Percentiles rank a stretch among this genome's conserved stretches.
These are phyloP conservation scores for Suillus plorans DNA, from an alignment of 768 basidiomycete genomes.

Conservation along the genomic window DNA sequence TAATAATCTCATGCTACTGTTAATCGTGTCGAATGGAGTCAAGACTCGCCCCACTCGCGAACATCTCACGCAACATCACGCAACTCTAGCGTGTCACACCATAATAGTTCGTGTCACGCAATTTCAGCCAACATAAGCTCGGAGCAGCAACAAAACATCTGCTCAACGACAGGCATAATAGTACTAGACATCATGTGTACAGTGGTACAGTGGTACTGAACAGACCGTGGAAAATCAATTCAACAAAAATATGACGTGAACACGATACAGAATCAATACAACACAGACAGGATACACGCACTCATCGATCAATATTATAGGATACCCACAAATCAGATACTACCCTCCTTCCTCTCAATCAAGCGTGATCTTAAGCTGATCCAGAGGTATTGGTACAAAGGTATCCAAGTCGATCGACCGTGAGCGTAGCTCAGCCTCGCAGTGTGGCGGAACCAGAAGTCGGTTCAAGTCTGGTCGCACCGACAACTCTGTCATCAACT, in stretches of 20 bases:
- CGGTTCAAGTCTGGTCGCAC: conserved; percentile 93
- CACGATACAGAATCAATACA: conserved; percentile 23
- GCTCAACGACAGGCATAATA: conserved; percentile 10
- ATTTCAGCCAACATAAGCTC: conserved; percentile 7
- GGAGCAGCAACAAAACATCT: conserved; percentile 8
- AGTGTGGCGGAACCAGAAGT: conserved; percentile 86
- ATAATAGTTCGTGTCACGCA: conserved; percentile 8
- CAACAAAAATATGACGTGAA: conserved; percentile 11
- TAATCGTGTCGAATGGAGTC: conserved; percentile 1
- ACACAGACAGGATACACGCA: conserved; percentile 19
- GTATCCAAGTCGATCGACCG: conserved; percentile 85
- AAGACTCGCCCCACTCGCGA: conserved; percentile 17
- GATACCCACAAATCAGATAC: conserved; percentile 36
- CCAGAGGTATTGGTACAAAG: conserved; percentile 97
- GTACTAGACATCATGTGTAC: conserved; percentile 13
- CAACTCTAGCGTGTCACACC: conserved; percentile 8
- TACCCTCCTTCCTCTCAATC: conserved; percentile 33
- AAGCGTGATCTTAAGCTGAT: conserved; percentile 93
- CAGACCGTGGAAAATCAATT: conserved; percentile 7
- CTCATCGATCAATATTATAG: conserved; percentile 33
- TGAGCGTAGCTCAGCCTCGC: conserved; percentile 84
- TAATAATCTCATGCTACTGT: neutral
- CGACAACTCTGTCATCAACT: conserved; percentile 72
- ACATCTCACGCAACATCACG: conserved; percentile 36
- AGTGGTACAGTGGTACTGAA: conserved; percentile 13